Evolutionary conservation across 2,329 filamentous ascomycete genomes (phyloP), one percentile per base, ranked within the genome.

Genomic region (Clonostachys rosea): DNA sequence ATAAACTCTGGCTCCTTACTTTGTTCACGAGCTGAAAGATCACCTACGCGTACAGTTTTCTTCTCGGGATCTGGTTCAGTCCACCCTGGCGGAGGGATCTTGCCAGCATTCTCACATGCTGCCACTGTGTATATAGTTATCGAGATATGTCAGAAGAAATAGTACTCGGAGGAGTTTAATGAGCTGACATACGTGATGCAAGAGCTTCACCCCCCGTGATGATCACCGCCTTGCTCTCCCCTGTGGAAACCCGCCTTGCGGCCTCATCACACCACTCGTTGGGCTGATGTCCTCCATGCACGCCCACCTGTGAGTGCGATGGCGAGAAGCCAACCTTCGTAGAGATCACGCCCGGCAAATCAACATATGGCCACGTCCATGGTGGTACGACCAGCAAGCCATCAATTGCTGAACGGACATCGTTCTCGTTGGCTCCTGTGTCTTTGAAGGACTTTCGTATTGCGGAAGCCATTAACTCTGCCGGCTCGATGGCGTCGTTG

Each of bases 331-430:
- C 69, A 9, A 30, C 24, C 4, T 86, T 60, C 36, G 67, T 71
- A 37, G 73, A 53, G 1, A 75, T 68, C 2, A 80, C 62, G 6
- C 67, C 69, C 0, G 82, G 79, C 2, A 86, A 61, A 56, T 86
- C 75, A 2, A 69, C 62, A 56, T 86, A 86, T 1, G 77, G 74
- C 83, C 83, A 86, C 0, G 83, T 84, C 83, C 83, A 87, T 0
- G 79, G 79, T 39, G 70, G 72, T 10, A 86, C 81, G 5, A 84
- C 73, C 40, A 75, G 68, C 42, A 87, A 68, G 52, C 75, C 79
- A 56, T 86, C 81, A 45, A 84, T 75, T 1, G 62, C 61, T 0
- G 64, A 55, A 49, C 69, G 68, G 0, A 84, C 57, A 1, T 63
- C 39, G 0, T 55, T 11, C 53, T 52, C 6, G 55, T 45, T 2